phyloP scores from a whole-genome alignment of 2,329 filamentous ascomycete genomes.

The Cordyceps cateniannulata region DNA sequence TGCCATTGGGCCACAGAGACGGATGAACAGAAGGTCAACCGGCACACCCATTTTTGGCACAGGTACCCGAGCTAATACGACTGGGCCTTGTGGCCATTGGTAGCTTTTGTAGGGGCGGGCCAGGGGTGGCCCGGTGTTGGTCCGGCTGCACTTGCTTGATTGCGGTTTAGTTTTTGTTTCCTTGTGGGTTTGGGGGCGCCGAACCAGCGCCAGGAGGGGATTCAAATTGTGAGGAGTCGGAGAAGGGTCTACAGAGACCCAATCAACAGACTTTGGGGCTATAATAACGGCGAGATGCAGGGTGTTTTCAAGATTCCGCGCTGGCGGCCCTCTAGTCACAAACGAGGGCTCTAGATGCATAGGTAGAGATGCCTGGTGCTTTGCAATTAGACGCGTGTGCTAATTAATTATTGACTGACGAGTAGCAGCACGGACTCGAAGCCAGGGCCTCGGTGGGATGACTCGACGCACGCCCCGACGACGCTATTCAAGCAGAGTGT shows the following conservation, averaged over 20 bases:
- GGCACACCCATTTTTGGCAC: slow-evolving; percentile 6
- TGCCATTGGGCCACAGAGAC: not conserved
- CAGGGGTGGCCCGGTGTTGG: slow-evolving; percentile 11
- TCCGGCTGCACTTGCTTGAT: slow-evolving; percentile 3
- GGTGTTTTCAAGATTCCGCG: too few relatives aligned
- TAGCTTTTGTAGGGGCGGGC: slow-evolving; percentile 6
- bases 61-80: slow-evolving; percentile 11
- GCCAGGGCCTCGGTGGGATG: too few relatives aligned
- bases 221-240: not conserved
- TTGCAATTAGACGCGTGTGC: too few relatives aligned
- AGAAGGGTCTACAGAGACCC: not conserved
- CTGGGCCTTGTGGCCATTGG: not conserved
- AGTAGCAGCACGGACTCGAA: not conserved
- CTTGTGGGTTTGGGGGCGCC: slow-evolving; percentile 8
- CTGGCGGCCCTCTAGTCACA: too few relatives aligned
- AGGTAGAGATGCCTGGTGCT: not conserved
- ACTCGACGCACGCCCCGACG: too few relatives aligned
- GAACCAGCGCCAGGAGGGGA: slow-evolving; percentile 3
- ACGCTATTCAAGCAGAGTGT: too few relatives aligned
- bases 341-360: too few relatives aligned
- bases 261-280: not conserved
- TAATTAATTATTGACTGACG: too few relatives aligned
- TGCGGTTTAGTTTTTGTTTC: not conserved
- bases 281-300: not conserved
- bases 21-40: not conserved